A percentile compares a stretch with the other conserved stretches of the same genome.
phyloP scores from a whole-genome alignment of 1,284 basidiomycete genomes.

The Cutaneotrichosporon cyanovorans region DNA sequence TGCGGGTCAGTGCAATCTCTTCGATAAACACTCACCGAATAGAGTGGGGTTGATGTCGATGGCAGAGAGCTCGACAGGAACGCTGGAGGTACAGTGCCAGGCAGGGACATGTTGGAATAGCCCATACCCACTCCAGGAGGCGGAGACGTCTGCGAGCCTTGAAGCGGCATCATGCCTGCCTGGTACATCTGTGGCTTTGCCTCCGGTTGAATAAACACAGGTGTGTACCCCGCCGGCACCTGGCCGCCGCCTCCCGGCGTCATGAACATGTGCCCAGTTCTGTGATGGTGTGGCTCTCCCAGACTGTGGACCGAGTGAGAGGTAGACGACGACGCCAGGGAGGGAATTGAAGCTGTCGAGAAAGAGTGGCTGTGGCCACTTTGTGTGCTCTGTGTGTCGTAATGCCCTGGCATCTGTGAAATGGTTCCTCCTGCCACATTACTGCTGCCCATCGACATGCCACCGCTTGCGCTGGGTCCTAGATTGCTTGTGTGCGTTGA shows the following conservation, averaged over 20 bases:
- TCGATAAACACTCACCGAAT: too few relatives aligned
- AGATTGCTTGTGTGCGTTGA: too few relatives aligned
- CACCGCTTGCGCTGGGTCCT: neutral
- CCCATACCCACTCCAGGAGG: conserved; percentile 8
- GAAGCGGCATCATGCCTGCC: neutral
- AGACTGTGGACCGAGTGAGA: conserved; percentile 9
- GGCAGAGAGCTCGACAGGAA: conserved; percentile 9
- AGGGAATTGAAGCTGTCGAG: conserved; percentile 16
- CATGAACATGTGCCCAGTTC: too few relatives aligned
- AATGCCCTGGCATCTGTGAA: conserved; percentile 2
- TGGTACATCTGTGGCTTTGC: neutral
- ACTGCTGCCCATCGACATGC: conserved; percentile 1
- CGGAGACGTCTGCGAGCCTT: neutral
- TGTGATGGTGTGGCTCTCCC: too few relatives aligned
- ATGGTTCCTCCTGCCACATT: neutral
- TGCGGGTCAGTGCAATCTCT: neutral
- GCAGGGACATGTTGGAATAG: conserved; percentile 2
- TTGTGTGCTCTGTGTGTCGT: conserved; percentile 3
- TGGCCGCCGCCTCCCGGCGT: too few relatives aligned
- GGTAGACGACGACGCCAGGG: conserved; percentile 15
- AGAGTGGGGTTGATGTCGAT: too few relatives aligned
- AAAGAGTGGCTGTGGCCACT: conserved; percentile 16
- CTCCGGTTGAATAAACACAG: too few relatives aligned
- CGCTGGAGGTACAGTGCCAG: conserved; percentile 7
- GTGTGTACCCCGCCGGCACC: too few relatives aligned